These are phyloP conservation scores for Microcera coccophila DNA, from an alignment of 2,329 filamentous ascomycete species.

Conservation along the genomic window DNA sequence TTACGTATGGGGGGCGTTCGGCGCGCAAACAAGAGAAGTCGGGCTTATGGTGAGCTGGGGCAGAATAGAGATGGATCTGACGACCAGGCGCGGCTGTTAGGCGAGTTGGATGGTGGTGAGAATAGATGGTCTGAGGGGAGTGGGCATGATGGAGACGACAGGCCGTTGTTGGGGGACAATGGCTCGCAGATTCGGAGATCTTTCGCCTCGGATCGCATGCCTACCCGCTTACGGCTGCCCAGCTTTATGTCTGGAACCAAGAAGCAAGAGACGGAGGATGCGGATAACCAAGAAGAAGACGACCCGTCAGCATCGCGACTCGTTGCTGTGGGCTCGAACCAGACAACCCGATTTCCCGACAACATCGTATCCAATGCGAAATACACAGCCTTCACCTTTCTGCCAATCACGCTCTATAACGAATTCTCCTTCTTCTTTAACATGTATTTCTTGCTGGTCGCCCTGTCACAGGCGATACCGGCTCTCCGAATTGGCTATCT, in stretches of 20 bases:
- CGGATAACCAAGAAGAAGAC: slow-evolving; percentile 51
- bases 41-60: slow-evolving; percentile 59
- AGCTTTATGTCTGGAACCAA: slow-evolving; percentile 57
- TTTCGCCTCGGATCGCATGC: slow-evolving; percentile 28
- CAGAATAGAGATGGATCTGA: slow-evolving; percentile 53
- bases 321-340: slow-evolving; percentile 70
- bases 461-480: slow-evolving; percentile 87
- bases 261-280: slow-evolving; percentile 35
- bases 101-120: slow-evolving; percentile 54
- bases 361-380: slow-evolving; percentile 96
- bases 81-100: slow-evolving; percentile 66
- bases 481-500: slow-evolving; percentile 89
- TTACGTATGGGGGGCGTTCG: slow-evolving; percentile 63
- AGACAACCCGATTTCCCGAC: slow-evolving; percentile 73
- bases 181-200: slow-evolving; percentile 26
- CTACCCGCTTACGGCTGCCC: slow-evolving; percentile 59
- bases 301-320: slow-evolving; percentile 69
- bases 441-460: slow-evolving; percentile 96
- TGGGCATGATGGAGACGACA: slow-evolving; percentile 62
- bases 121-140: slow-evolving; percentile 59
- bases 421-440: slow-evolving; percentile 99
- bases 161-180: slow-evolving; percentile 60
- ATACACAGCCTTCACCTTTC: slow-evolving; percentile 91
- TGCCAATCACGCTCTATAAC: slow-evolving; percentile 93
- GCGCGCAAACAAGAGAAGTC: slow-evolving; percentile 51